Conservation (phyloP, 2,329 filamentous ascomycete species). For the Monosporascus sp. region DNA sequence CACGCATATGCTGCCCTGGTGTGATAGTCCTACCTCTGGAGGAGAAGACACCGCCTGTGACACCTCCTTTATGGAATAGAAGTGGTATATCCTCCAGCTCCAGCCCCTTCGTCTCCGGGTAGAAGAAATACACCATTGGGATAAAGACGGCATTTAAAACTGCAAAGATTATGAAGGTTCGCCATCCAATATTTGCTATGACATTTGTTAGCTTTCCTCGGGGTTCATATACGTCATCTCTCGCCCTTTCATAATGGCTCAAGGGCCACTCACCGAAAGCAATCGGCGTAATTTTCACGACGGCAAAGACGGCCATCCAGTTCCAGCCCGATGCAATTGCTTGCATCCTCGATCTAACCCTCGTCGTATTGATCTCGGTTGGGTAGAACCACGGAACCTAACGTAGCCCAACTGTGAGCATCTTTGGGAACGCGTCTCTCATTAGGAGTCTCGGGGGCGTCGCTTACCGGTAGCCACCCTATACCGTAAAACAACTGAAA, state of each 20-base stretch:
- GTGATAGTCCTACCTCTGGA: constrained; percentile 18
- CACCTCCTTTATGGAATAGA: constrained; percentile 31
- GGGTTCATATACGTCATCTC: background rate
- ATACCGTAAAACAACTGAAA: constrained; percentile 39
- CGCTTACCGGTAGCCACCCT: constrained; percentile 31
- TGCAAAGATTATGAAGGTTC: constrained; percentile 22
- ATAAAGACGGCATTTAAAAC: constrained; percentile 19
- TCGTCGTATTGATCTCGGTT: constrained; percentile 33
- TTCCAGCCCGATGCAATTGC: constrained; percentile 30
- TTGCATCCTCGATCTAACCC: constrained; percentile 32
- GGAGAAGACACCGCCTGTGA: constrained; percentile 32
- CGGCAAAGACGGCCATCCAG: constrained; percentile 17
- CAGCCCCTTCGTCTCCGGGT: constrained; percentile 37
- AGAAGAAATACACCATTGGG: constrained; percentile 35
- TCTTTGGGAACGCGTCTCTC: too few species aligned
- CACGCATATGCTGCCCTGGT: constrained; percentile 26
- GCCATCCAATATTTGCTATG: constrained; percentile 23
- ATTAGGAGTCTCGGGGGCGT: background rate
- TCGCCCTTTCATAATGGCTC: background rate
- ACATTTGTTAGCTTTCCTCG: background rate
- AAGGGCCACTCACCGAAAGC: constrained; percentile 9
- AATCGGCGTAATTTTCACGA: constrained; percentile 16
- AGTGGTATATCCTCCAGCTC: constrained; percentile 38
- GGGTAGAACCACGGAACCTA: constrained; percentile 36
- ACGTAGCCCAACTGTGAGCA: background rate